These are phyloP conservation scores for Xylariaceae sp. DNA, from an alignment of 2,329 filamentous ascomycete genomes.

Conservation along the genomic window DNA sequence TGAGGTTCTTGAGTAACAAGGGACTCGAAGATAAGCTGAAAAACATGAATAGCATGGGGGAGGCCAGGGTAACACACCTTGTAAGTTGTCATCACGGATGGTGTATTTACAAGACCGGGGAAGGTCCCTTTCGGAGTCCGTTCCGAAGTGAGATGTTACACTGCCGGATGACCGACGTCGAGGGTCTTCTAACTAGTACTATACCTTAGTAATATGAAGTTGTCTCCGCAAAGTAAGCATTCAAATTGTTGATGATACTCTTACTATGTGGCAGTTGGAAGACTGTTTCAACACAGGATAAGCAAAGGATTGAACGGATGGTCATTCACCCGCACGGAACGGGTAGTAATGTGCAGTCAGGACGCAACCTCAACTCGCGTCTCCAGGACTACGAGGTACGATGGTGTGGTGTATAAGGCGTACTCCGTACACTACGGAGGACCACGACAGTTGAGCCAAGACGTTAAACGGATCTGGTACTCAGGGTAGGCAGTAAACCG, in stretches of 20 bases:
- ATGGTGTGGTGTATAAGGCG: no score
- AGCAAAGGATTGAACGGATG: not conserved
- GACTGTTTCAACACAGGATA: not conserved
- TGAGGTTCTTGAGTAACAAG: not conserved
- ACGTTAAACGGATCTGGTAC: no score
- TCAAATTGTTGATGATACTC: no score
- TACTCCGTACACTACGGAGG: no score
- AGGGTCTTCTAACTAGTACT: not conserved
- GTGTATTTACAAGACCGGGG: not conserved
- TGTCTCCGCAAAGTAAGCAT: no score
- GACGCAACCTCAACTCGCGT: no score
- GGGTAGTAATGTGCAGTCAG: not conserved
- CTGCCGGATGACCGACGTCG: slow-evolving; percentile 4
- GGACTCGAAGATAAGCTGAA: not conserved
- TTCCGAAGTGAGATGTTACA: slow-evolving; percentile 12
- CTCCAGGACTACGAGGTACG: no score
- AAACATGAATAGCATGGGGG: not conserved
- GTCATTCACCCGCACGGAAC: not conserved
- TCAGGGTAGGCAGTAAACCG: no score
- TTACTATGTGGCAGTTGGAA: no score
- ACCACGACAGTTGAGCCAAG: no score
- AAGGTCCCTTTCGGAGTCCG: slow-evolving; percentile 11
- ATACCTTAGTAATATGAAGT: not conserved
- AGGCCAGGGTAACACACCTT: not conserved
- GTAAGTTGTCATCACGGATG: not conserved